Evolutionary conservation across 2,329 filamentous ascomycete species (phyloP).

Genomic region (Fusarium hostae): DNA sequence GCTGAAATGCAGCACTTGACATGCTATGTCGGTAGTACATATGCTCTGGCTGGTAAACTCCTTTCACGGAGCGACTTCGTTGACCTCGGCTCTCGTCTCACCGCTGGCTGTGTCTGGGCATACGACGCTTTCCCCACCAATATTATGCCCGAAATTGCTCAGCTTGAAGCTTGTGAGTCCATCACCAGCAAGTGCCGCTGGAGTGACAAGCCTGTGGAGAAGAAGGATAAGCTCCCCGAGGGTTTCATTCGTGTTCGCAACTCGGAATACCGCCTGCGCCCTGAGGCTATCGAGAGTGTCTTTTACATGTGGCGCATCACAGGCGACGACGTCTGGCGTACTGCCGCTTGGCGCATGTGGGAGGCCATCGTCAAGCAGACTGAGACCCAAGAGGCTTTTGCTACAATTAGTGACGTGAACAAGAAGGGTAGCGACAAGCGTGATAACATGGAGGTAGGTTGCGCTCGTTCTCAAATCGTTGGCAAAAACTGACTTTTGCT

Average conservation of each 20-base stretch:
- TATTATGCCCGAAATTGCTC: constrained; percentile 65
- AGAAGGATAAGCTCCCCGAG: constrained; percentile 51
- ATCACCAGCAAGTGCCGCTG: constrained; percentile 52
- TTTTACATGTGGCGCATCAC: constrained; percentile 64
- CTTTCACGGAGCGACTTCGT: constrained; percentile 62
- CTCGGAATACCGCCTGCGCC: constrained; percentile 57
- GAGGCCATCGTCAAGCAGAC: constrained; percentile 55
- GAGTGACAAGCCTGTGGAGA: constrained; percentile 41
- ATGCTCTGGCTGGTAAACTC: constrained; percentile 73
- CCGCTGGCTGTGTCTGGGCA: constrained; percentile 65
- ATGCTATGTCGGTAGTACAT: constrained; percentile 78
- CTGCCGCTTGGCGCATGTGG: constrained; percentile 62
- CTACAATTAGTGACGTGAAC: constrained; percentile 54
- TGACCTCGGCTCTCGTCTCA: constrained; percentile 58
- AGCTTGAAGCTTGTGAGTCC: constrained; percentile 51
- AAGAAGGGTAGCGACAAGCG: constrained; percentile 48
- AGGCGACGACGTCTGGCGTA: constrained; percentile 56
- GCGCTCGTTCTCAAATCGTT: not conserved
- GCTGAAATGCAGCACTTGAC: constrained; percentile 67
- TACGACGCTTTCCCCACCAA: constrained; percentile 62
- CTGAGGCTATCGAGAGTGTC: constrained; percentile 64
- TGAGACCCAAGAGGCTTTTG: constrained; percentile 57
- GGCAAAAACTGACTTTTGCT: constrained; percentile 23
- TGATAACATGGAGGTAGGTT: constrained; percentile 71
- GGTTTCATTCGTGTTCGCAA: constrained; percentile 68